phyloP scores from a whole-genome alignment of 2,329 filamentous ascomycete genomes.

The Cladosporium phlei region DNA sequence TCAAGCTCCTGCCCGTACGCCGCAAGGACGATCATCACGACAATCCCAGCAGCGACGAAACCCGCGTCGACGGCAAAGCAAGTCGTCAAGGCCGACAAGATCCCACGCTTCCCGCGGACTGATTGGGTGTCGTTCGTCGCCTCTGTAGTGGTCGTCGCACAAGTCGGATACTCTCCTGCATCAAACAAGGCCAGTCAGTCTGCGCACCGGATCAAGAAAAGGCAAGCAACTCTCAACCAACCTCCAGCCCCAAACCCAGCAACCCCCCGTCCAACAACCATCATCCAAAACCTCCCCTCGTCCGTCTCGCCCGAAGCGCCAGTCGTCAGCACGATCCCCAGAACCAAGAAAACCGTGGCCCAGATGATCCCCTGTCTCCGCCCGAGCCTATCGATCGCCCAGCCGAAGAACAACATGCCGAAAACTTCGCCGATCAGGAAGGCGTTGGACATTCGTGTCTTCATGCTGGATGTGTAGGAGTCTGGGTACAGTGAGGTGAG shows the following conservation, averaged over 20 bases:
- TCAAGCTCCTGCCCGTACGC: slow-evolving; percentile 47
- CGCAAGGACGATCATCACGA: slow-evolving; percentile 57
- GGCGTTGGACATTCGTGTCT: slow-evolving; percentile 51
- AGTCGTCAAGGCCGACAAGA: slow-evolving; percentile 19
- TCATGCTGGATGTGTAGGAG: slow-evolving; percentile 41
- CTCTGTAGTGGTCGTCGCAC: background rate
- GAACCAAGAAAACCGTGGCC: slow-evolving; percentile 44
- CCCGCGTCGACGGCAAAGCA: slow-evolving; percentile 62
- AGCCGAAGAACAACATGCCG: slow-evolving; percentile 53
- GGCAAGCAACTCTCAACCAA: slow-evolving; percentile 32
- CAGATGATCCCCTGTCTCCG: slow-evolving; percentile 46
- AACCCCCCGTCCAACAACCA: slow-evolving; percentile 47
- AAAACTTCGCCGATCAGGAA: slow-evolving; percentile 54
- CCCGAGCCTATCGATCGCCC: slow-evolving; percentile 48
- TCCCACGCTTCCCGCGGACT: slow-evolving; percentile 17
- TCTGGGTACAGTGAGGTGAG: slow-evolving; percentile 35
- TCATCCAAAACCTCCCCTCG: slow-evolving; percentile 51
- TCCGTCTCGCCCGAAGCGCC: slow-evolving; percentile 39
- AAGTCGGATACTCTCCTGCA: background rate
- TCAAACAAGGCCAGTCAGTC: background rate
- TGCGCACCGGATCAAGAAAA: background rate
- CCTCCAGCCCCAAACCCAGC: slow-evolving; percentile 31
- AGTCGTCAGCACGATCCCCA: slow-evolving; percentile 46
- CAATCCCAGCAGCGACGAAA: slow-evolving; percentile 73
- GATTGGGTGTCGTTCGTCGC: slow-evolving; percentile 13